Conservation (phyloP, 2,329 filamentous ascomycete genomes). For the Phialophora expanda region DNA sequence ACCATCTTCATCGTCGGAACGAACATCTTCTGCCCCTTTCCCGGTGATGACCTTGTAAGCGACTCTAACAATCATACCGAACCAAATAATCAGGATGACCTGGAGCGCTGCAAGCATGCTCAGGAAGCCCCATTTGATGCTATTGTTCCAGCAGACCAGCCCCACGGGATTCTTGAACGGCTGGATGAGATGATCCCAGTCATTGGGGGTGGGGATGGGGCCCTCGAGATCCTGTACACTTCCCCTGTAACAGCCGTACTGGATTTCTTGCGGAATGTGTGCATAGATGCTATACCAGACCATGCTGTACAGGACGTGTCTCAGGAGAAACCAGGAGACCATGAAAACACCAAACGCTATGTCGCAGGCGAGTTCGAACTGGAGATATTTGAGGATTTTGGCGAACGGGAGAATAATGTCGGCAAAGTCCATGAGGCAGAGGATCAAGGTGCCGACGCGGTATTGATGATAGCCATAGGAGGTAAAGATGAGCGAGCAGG, state of each 20-base stretch:
- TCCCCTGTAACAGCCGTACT: slow-evolving; percentile 73
- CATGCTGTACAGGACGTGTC: slow-evolving; percentile 78
- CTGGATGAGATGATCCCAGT: slow-evolving; percentile 69
- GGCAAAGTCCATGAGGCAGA: slow-evolving; percentile 91
- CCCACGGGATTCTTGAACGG: slow-evolving; percentile 75
- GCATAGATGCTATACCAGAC: slow-evolving; percentile 83
- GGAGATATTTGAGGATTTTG: slow-evolving; percentile 91
- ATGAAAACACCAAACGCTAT: slow-evolving; percentile 84
- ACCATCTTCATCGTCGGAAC: slow-evolving; percentile 83
- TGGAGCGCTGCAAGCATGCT: slow-evolving; percentile 78
- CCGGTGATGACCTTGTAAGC: slow-evolving; percentile 80
- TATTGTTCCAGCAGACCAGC: slow-evolving; percentile 77
- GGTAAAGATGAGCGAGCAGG: slow-evolving; percentile 75
- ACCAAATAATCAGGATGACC: slow-evolving; percentile 82
- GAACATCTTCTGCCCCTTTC: slow-evolving; percentile 77
- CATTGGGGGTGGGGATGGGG: slow-evolving; percentile 58
- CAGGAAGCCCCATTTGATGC: slow-evolving; percentile 78
- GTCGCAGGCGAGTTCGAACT: slow-evolving; percentile 77
- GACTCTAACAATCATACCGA: slow-evolving; percentile 83
- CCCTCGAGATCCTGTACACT: slow-evolving; percentile 60
- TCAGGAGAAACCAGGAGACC: slow-evolving; percentile 78
- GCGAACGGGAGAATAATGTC: slow-evolving; percentile 89
- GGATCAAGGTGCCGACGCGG: slow-evolving; percentile 83
- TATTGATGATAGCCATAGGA: slow-evolving; percentile 89
- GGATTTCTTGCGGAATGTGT: slow-evolving; percentile 66